Conservation (phyloP, 192 early-diverging fungal species). For the Pilaira anomala region DNA sequence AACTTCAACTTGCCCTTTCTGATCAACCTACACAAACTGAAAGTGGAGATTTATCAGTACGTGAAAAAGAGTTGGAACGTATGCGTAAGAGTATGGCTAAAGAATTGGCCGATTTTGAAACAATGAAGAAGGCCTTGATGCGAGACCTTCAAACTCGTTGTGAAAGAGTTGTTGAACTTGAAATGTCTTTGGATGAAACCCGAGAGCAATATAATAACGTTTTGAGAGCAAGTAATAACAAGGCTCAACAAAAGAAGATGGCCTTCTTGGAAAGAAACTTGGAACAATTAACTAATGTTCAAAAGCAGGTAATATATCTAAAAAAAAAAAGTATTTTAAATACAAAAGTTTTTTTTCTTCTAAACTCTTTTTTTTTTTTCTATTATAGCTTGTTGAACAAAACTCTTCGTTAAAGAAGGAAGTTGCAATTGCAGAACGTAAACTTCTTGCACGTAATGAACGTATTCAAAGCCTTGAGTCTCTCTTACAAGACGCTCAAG, state of each 20-base stretch:
- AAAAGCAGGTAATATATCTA: conserved; percentile 62
- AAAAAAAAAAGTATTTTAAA: neutral
- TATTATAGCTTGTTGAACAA: conserved; percentile 81
- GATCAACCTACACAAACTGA: conserved; percentile 16
- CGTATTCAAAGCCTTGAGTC: conserved; percentile 88
- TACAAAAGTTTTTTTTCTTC: neutral
- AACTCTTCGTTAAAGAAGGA: conserved; percentile 97
- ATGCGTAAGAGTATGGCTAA: conserved; percentile 56
- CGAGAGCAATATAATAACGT: conserved; percentile 93
- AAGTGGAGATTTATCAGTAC: conserved; percentile 37
- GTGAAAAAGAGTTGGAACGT: conserved; percentile 75
- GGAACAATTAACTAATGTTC: conserved; percentile 93
- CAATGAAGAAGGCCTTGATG: conserved; percentile 98
- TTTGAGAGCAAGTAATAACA: conserved; percentile 75
- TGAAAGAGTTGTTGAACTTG: conserved; percentile 97
- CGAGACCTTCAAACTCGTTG: conserved; percentile 95
- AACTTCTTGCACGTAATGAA: conserved; percentile 88
- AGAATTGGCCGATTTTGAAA: conserved; percentile 87
- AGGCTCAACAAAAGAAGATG: conserved; percentile 92
- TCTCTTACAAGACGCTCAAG: conserved; percentile 81
- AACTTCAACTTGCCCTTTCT: conserved; percentile 41
- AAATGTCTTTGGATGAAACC: conserved; percentile 94
- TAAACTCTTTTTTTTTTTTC: neutral
- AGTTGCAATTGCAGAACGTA: conserved; percentile 83
- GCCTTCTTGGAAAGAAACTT: conserved; percentile 96